Conservation (phyloP, 179 eudicot species). For the Spergularia azorica region DNA sequence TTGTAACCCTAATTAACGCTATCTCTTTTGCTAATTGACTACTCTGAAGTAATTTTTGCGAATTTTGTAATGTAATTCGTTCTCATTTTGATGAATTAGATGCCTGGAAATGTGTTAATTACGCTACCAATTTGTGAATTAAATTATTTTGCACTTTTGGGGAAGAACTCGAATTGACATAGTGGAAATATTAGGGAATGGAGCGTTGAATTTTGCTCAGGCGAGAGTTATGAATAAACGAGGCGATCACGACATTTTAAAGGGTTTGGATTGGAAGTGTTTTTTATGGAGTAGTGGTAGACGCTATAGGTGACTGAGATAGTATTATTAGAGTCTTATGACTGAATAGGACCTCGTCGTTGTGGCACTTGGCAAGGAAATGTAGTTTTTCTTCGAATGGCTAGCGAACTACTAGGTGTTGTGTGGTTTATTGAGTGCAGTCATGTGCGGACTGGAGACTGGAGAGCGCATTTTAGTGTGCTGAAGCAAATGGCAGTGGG, state of each 20-base stretch:
- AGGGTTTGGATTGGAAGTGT: background rate
- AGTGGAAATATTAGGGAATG: background rate
- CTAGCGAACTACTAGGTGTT: background rate
- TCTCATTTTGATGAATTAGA: background rate
- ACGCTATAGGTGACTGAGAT: background rate
- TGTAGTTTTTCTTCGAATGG: background rate
- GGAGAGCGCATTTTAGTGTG: background rate
- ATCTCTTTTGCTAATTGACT: background rate
- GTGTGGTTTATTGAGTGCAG: background rate
- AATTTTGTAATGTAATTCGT: background rate
- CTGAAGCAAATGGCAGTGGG: background rate
- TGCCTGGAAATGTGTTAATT: background rate
- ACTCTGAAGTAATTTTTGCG: background rate
- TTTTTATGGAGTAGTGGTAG: background rate
- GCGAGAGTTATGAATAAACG: background rate
- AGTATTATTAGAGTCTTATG: too few relatives aligned
- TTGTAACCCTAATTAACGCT: background rate
- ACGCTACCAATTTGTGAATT: background rate
- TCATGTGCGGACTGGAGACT: background rate
- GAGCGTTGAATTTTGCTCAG: background rate
- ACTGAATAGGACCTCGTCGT: too few relatives aligned
- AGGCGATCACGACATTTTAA: background rate
- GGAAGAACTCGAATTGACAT: background rate
- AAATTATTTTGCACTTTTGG: background rate
- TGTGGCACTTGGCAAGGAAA: background rate